These are phyloP conservation scores for Sabuloglossum arenarium DNA, from an alignment of 495 filamentous ascomycete genomes.

Conservation along the genomic window DNA sequence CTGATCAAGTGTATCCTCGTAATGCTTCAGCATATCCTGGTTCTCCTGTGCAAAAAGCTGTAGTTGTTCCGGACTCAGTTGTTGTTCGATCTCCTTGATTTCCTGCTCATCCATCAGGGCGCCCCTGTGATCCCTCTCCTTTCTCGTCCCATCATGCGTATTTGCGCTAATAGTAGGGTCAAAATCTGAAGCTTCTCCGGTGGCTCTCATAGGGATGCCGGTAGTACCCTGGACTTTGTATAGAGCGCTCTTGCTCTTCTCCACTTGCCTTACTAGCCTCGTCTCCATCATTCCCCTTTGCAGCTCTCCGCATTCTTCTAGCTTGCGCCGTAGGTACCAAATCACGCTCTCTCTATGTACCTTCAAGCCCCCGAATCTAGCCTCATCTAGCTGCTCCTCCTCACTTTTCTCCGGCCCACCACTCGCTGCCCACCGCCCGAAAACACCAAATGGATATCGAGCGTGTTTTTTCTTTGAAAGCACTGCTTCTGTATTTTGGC, in stretches of 20 bases:
- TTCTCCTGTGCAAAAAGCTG: slow-evolving; percentile 93
- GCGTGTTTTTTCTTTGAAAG: slow-evolving; percentile 50
- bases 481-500: slow-evolving; percentile 45
- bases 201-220: slow-evolving; percentile 7
- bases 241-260: slow-evolving; percentile 72
- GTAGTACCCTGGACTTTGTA: slow-evolving; percentile 35
- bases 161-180: background rate
- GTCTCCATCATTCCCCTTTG: slow-evolving; percentile 87
- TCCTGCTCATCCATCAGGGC: slow-evolving; percentile 17
- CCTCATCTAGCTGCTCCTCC: slow-evolving; percentile 54
- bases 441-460: slow-evolving; percentile 24
- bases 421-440: slow-evolving; percentile 53
- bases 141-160: background rate
- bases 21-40: slow-evolving; percentile 74
- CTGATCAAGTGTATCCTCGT: slow-evolving; percentile 78
- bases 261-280: slow-evolving; percentile 58
- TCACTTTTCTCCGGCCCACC: slow-evolving; percentile 24
- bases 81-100: slow-evolving; percentile 29
- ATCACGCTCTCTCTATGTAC: slow-evolving; percentile 59
- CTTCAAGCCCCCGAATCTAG: slow-evolving; percentile 32
- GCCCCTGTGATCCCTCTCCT: slow-evolving; percentile 4
- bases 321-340: slow-evolving; percentile 51
- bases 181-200: background rate
- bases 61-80: slow-evolving; percentile 60
- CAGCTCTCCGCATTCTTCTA: slow-evolving; percentile 54